Conservation (phyloP, 2,329 filamentous ascomycete species). For the Paecilomyces niveus region DNA sequence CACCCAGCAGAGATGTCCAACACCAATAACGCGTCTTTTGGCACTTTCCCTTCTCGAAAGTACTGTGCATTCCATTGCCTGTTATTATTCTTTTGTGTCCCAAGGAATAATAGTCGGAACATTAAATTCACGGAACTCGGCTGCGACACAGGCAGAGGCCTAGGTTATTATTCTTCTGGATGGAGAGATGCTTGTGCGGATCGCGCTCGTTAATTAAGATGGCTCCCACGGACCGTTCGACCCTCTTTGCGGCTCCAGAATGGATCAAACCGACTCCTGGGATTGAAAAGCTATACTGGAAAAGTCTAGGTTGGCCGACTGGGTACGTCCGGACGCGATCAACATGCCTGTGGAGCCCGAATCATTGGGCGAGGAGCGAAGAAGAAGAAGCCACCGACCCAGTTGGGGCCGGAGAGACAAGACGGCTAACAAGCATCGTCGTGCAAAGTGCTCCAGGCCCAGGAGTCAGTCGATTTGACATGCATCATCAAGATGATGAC, state of each 20-base stretch:
- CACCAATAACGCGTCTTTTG: neutral
- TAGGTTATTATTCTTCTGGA: neutral
- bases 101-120: neutral
- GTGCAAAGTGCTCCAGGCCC: neutral
- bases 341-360: neutral
- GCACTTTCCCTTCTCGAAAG: neutral
- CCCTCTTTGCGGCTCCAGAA: neutral
- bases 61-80: neutral
- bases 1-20: neutral
- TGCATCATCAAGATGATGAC: neutral
- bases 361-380: neutral
- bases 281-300: neutral
- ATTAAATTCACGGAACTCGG: neutral
- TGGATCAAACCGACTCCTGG: neutral
- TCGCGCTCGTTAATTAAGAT: neutral
- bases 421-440: neutral
- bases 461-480: neutral
- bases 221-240: neutral
- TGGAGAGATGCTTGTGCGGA: neutral
- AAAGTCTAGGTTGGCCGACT: neutral
- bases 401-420: neutral
- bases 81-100: neutral
- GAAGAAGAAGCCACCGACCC: neutral
- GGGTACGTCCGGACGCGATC: neutral
- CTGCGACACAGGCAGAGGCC: neutral